These are phyloP conservation scores for Cercophora newfieldiana DNA, from an alignment of 495 filamentous ascomycete species.

Conservation along the genomic window DNA sequence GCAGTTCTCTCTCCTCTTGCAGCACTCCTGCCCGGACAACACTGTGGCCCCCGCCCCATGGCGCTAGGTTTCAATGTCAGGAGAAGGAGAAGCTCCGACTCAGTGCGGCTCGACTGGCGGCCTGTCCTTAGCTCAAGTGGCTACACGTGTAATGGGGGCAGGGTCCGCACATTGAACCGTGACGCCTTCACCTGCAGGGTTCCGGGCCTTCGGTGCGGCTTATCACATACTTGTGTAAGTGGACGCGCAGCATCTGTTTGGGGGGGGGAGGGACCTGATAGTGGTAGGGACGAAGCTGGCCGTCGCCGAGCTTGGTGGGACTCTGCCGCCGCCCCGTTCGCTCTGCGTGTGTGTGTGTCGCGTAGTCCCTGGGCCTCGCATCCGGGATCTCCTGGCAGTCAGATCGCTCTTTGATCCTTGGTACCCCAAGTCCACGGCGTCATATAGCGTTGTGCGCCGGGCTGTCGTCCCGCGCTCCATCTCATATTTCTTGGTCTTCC, in stretches of 20 bases:
- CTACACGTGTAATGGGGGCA: conserved; percentile 8
- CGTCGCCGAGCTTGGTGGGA: background rate
- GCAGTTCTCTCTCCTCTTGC: background rate
- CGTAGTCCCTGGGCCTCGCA: background rate
- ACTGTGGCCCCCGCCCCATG: background rate
- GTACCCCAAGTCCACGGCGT: conserved; percentile 20
- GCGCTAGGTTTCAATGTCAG: background rate
- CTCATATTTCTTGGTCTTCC: conserved; percentile 8
- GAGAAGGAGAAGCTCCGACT: background rate
- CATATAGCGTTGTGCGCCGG: conserved; percentile 16
- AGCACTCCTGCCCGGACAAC: conserved; percentile 1
- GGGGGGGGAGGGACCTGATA: background rate
- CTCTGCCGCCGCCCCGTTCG: background rate
- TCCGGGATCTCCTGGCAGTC: conserved; percentile 10
- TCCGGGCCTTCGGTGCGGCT: conserved; percentile 12
- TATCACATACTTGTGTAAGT: conserved; percentile 9
- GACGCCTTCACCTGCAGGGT: conserved; percentile 9
- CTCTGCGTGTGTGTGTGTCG: background rate
- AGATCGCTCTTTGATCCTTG: conserved; percentile 14
- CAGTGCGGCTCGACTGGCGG: background rate
- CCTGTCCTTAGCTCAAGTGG: background rate
- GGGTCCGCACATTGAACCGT: background rate
- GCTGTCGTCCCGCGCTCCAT: conserved; percentile 4
- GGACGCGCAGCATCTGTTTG: conserved; percentile 5
- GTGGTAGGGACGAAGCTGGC: background rate